Evolutionary conservation across 192 early-diverging fungal genomes (phyloP), one percentile per base, ranked within the genome.

Genomic region (Coemansia sp.): DNA sequence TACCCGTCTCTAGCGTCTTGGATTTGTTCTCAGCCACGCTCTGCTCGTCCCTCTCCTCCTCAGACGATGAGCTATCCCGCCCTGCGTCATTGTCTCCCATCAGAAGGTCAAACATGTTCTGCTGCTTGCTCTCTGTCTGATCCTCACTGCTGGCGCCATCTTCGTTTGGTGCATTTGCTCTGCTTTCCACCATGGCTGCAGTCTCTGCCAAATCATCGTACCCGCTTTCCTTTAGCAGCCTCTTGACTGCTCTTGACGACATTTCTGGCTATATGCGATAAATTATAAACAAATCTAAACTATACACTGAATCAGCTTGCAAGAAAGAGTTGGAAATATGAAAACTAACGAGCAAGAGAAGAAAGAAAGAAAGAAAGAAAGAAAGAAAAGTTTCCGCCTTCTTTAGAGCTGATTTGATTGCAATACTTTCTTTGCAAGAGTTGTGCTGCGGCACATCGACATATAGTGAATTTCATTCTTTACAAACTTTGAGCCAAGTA

Each of bases 161-260:
- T 30, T 31, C 29, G 16, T 35, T 31, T 10, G 39, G n/a, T 3
- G 63, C 49, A 13, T 59, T 34, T 12, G 56, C 70, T 25, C 55
- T 49, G 46, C 58, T 49, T 34, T 81, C 73, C 2, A 81, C 61
- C 43, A 59, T 63, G 23, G 61, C 67, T 3, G 64, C 55, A 8
- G 63, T 61, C 66, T 75, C 79, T 9, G 72, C 69, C 66, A 75
- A 43, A 21, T 81, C 79, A 39, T 81, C 79, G 52, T 77, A 73
- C 23, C 74, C 79, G 63, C 70, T 71, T 68, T 77, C 74, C 49
- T 68, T 76, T 48, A 82, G 25, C 7, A 74, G 51, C 51, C 56
- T 66, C 46, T 59, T 68, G n/a, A 81, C 72, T 53, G 79, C 79
- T 26, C 79, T 62, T 31, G 79, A 81, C 8, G 79, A 81, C 79